Evolutionary conservation across 2,329 filamentous ascomycete species (phyloP), one percentile per base, ranked within the genome.

Genomic region (Leptographium flavum): DNA sequence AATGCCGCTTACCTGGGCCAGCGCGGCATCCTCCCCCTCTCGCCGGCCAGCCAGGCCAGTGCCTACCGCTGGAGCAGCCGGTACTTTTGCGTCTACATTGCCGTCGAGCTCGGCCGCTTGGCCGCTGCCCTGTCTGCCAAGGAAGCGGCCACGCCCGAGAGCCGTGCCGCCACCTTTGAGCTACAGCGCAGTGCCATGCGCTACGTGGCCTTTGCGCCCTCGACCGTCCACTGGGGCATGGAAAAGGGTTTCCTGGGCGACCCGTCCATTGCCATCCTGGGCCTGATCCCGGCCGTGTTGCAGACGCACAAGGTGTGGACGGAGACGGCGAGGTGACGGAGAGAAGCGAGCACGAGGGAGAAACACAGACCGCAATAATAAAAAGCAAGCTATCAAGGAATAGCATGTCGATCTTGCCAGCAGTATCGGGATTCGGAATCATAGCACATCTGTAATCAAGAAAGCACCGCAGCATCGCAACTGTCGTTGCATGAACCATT

Each of bases 141-240:
- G 50, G 45, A 58, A 46, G 50, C 56, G 51, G 47, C 25, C 35
- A 19, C 35, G 35, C 51, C 42, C 32, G 65, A 64, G 57, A 66
- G 68, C 49, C 66, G 64, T 54, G 63, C 58, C 39, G 76, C 73
- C 64, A 54, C 55, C 37, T 57, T 53, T 13, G 58, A 65, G 49
- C 87, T 76, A 75, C 79, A 73, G 69, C 76, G 72, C 57, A 74
- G 80, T 56, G 63, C 90, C 44, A 67, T 78, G 19, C 73, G 79
- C 36, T 87, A 87, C 62, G 58, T 76, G 50, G 79, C 82, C 28
- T 94, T 85, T 78, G 77, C 83, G 46, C 87, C 88, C 28, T 67
- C 94, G 58, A 90, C 85, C 49, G 57, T 90, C 23, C 87, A 95
- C 65, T 94, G 84, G 81, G 82, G 85, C 55, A 60, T 81, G 35